phyloP scores from a whole-genome alignment of 495 filamentous ascomycete species.

The Penicillium silybi region DNA sequence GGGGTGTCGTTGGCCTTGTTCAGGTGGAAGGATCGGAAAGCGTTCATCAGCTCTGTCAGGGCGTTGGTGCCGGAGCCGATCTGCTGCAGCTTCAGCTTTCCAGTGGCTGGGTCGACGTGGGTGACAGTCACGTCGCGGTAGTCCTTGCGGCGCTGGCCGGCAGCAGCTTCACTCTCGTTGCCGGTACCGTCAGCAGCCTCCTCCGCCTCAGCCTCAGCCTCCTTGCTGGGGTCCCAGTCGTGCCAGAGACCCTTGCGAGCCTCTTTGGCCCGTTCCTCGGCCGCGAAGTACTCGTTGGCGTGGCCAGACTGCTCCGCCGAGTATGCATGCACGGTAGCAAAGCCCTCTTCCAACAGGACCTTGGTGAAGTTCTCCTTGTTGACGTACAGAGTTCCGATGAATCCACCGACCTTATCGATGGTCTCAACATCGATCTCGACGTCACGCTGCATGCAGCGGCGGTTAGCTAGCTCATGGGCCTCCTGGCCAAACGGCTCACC shows the following conservation, averaged over 20 bases:
- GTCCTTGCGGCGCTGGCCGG: slow-evolving; percentile 60
- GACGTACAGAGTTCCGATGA: slow-evolving; percentile 91
- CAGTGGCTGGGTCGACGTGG: slow-evolving; percentile 69
- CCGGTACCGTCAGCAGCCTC: slow-evolving; percentile 44
- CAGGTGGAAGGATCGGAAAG: slow-evolving; percentile 83
- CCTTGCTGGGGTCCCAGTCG: slow-evolving; percentile 85
- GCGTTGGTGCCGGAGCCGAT: slow-evolving; percentile 77
- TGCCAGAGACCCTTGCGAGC: slow-evolving; percentile 85
- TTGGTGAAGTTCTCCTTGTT: slow-evolving; percentile 97
- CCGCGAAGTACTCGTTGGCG: slow-evolving; percentile 78
- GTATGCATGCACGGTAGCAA: slow-evolving; percentile 87
- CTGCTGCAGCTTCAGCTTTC: slow-evolving; percentile 81
- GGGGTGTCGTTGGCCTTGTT: slow-evolving; percentile 66
- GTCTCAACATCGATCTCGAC: slow-evolving; percentile 95
- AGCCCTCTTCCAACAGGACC: slow-evolving; percentile 85
- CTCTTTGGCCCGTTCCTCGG: slow-evolving; percentile 84
- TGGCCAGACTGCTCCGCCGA: slow-evolving; percentile 95
- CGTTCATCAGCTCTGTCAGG: slow-evolving; percentile 77
- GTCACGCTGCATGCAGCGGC: slow-evolving; percentile 86
- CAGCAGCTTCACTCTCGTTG: slow-evolving; percentile 43
- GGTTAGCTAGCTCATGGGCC: slow-evolving; percentile 84
- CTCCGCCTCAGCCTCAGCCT: slow-evolving; percentile 52
- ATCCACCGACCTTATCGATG: slow-evolving; percentile 93
- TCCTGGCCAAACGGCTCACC: slow-evolving; percentile 94
- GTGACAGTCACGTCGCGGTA: slow-evolving; percentile 92